These are phyloP conservation scores for Chlorociboria aeruginascens DNA, from an alignment of 495 filamentous ascomycete species.

Conservation along the genomic window DNA sequence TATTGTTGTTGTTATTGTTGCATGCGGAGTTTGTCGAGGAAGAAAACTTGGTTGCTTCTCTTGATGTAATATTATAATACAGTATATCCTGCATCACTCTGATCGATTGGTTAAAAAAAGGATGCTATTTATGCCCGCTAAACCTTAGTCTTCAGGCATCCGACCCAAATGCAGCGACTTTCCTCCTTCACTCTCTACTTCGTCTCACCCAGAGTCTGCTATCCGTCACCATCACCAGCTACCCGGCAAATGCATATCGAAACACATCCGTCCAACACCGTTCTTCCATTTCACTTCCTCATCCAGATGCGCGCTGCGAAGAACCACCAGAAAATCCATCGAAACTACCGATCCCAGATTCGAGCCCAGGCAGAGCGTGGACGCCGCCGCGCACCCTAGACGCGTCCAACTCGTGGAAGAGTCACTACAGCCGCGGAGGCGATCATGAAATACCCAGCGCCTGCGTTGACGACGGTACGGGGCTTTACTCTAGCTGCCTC, in stretches of 20 bases:
- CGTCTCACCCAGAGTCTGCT: conserved; percentile 14
- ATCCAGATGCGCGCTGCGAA: conserved; percentile 17
- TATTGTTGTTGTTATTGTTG: too few relatives aligned
- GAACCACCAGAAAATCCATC: conserved; percentile 18
- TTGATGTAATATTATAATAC: too few relatives aligned
- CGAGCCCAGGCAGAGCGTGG: conserved; percentile 16
- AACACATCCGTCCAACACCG: neutral
- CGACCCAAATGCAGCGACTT: neutral
- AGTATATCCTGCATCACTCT: too few relatives aligned
- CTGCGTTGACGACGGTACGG: conserved; percentile 60
- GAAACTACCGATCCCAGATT: conserved; percentile 19
- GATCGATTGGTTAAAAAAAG: neutral
- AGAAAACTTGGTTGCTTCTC: too few relatives aligned
- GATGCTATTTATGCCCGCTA: neutral
- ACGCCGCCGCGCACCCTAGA: conserved; percentile 1
- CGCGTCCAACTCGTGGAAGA: neutral
- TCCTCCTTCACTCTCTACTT: neutral
- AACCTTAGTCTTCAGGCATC: neutral
- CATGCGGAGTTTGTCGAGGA: too few relatives aligned
- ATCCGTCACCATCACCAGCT: neutral
- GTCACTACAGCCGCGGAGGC: neutral
- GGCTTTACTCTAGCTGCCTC: conserved; percentile 67
- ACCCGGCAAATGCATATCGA: conserved; percentile 21
- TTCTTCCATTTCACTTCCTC: conserved; percentile 1
- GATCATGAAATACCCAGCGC: conserved; percentile 29